A percentile compares a stretch with the other conserved stretches of the same genome.
Conservation (phyloP, 495 filamentous ascomycete genomes). For the Aspergillus baeticus region DNA sequence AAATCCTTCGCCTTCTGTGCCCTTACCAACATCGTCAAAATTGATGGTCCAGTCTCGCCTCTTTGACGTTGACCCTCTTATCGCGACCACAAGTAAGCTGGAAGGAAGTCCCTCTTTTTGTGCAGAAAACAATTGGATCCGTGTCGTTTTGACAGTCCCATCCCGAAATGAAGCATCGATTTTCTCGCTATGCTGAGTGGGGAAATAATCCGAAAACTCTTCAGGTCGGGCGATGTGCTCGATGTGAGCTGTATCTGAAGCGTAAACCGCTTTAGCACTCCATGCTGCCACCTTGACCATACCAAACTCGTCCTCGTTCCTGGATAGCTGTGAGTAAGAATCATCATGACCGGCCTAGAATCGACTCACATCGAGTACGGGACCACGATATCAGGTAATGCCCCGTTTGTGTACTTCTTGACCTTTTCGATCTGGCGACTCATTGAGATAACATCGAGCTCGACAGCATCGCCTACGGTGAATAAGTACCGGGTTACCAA, state of each 20-base stretch:
- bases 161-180: constrained; percentile 7
- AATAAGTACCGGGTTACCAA: not conserved
- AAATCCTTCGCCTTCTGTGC: constrained; percentile 6
- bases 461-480: constrained; percentile 2
- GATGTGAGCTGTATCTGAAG: not conserved
- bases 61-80: constrained; percentile 9
- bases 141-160: constrained; percentile 10
- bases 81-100: constrained; percentile 5
- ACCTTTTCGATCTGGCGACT: constrained; percentile 12
- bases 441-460: constrained; percentile 11
- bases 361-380: not conserved
- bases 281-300: constrained; percentile 3
- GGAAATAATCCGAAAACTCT: not conserved
- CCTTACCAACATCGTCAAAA: constrained; percentile 8
- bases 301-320: not conserved
- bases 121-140: not conserved
- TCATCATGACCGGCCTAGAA: not conserved
- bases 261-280: constrained; percentile 7
- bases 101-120: not conserved
- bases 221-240: not conserved
- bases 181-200: not conserved
- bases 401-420: not conserved
- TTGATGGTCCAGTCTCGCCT: constrained; percentile 12
- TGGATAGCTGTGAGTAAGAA: not conserved
- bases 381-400: not conserved